Conservation (phyloP, 2,329 filamentous ascomycete species). For the Colletotrichum shisoi region DNA sequence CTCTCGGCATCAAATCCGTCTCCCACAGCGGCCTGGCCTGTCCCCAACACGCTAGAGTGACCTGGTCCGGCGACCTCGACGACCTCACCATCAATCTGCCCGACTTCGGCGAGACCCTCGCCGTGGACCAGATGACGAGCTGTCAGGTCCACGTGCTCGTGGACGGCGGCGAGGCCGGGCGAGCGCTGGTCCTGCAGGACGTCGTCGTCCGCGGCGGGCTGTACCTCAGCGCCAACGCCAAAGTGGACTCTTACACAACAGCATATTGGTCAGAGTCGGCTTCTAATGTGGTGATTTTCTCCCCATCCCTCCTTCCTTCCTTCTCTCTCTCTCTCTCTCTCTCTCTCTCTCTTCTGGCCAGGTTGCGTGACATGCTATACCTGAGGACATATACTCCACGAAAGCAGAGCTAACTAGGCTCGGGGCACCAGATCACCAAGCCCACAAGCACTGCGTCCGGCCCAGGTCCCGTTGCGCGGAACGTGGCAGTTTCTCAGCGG, state of each 20-base stretch:
- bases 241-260: constrained; percentile 30
- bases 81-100: constrained; percentile 52
- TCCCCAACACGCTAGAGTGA: constrained; percentile 27
- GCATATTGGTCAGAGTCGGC: constrained; percentile 35
- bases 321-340: neutral
- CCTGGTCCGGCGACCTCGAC: constrained; percentile 38
- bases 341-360: neutral
- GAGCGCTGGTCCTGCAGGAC: constrained; percentile 29
- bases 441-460: constrained; percentile 24
- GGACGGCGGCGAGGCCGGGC: constrained; percentile 32
- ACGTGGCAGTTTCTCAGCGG: constrained; percentile 33
- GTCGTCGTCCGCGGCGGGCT: constrained; percentile 29
- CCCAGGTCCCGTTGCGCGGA: constrained; percentile 10
- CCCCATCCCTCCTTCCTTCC: neutral
- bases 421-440: constrained; percentile 19
- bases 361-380: neutral
- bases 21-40: constrained; percentile 33
- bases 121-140: constrained; percentile 46
- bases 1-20: constrained; percentile 23
- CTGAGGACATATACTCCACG: neutral
- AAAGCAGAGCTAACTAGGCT: neutral
- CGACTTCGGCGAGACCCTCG: constrained; percentile 50
- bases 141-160: constrained; percentile 35
- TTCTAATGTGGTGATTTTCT: constrained; percentile 25
- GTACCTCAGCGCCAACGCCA: constrained; percentile 29